A percentile compares a stretch with the other conserved stretches of the same genome.
Evolutionary conservation across 1,284 basidiomycete genomes (phyloP).

Genomic region (Xerocomus minutiporus): DNA sequence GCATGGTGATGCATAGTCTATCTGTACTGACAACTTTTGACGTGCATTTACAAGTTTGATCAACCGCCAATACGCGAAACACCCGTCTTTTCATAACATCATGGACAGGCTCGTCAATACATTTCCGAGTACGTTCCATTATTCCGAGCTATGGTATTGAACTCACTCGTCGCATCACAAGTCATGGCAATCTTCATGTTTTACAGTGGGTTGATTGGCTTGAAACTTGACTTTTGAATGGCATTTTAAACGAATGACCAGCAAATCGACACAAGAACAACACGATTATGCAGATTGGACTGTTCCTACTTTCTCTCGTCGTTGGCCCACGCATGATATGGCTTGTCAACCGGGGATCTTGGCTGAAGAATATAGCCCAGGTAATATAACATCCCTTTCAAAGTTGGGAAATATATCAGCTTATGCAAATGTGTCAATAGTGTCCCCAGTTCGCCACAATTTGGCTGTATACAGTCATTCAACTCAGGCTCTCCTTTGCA

Average conservation of each 20-base stretch:
- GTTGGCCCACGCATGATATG: slow-evolving; percentile 64
- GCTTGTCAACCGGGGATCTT: slow-evolving; percentile 62
- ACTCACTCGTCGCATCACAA: slow-evolving; percentile 26
- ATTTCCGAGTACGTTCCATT: slow-evolving; percentile 57
- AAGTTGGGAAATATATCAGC: background rate
- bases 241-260: slow-evolving; percentile 27
- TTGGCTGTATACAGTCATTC: slow-evolving; percentile 70
- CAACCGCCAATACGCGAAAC: slow-evolving; percentile 68
- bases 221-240: background rate
- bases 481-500: slow-evolving; percentile 61
- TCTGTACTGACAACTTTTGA: slow-evolving; percentile 4
- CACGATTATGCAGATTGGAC: slow-evolving; percentile 46
- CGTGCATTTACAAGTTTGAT: slow-evolving; percentile 48
- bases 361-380: slow-evolving; percentile 67
- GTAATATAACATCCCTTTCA: slow-evolving; percentile 34
- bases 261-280: slow-evolving; percentile 61
- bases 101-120: slow-evolving; percentile 54
- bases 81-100: slow-evolving; percentile 44
- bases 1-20: slow-evolving; percentile 25
- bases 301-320: slow-evolving; percentile 56
- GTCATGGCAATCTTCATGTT: slow-evolving; percentile 72
- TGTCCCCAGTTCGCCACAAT: slow-evolving; percentile 68
- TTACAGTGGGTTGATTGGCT: slow-evolving; percentile 52
- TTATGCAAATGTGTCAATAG: slow-evolving; percentile 35
- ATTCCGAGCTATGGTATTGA: background rate